Evolutionary conservation across 257 asterid species (phyloP).

Genomic region (Rubia yunnanensis): DNA sequence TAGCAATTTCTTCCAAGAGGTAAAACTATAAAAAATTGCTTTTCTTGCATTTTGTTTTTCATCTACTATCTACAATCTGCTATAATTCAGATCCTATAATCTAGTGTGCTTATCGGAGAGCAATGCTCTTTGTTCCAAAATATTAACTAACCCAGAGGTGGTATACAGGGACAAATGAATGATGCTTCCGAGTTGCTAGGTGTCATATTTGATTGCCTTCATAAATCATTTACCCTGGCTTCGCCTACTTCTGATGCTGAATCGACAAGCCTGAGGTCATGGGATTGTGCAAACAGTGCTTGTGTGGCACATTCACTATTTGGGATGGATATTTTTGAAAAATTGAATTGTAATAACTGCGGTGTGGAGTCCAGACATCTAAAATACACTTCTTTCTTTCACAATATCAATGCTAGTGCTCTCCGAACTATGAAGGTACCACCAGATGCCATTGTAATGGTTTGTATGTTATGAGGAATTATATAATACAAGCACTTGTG

Average conservation of each 20-base stretch:
- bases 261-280: conserved; percentile 54
- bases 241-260: conserved; percentile 42
- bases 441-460: background rate
- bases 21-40: conserved; percentile 18
- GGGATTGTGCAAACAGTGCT: conserved; percentile 69
- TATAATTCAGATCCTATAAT: background rate
- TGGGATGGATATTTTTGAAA: conserved; percentile 84
- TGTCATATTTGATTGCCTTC: conserved; percentile 84
- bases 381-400: conserved; percentile 85
- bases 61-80: background rate
- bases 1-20: conserved; percentile 94
- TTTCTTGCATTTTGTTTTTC: conserved; percentile 4
- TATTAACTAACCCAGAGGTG: conserved; percentile 12
- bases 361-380: conserved; percentile 81
- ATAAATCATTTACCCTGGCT: conserved; percentile 53
- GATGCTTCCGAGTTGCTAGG: conserved; percentile 97
- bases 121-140: background rate
- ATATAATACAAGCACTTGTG: conserved; percentile 1
- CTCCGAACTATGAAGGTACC: conserved; percentile 86
- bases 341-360: conserved; percentile 81
- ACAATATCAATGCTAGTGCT: conserved; percentile 88
- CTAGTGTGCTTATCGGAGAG: background rate
- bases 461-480: background rate
- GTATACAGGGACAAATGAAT: conserved; percentile 93
- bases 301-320: conserved; percentile 84